Base-by-base conservation (phyloP, 352 stramenopile genomes). In the Phytophthora megakarya region DNA sequence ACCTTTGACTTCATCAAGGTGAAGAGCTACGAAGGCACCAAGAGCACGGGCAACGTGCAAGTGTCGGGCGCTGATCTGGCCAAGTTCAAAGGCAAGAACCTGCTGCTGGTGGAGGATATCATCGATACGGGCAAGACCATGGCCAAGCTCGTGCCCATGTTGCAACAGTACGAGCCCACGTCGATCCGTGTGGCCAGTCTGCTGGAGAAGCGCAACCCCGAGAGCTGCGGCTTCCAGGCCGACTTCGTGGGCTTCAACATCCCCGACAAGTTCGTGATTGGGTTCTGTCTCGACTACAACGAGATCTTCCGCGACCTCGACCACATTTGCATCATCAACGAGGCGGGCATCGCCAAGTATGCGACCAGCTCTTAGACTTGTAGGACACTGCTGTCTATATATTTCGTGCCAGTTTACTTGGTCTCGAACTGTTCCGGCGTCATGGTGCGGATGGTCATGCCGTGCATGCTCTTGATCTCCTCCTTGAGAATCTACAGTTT, bases 281-380 rank as follows among this genome's bases (percentile, higher is more conserved):
- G 97, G 37, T 99, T 97, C 81, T 98, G 95, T 66, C 78, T 99
- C 26, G 97, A 99, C 81, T 99, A 98, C 84, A 97, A 99, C 76
- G 93, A 98, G 75, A 86, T 96, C 46, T 98, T 98, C 77, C 88
- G 97, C 26, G 93, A 98, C 69, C 75, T 98, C 54, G 82, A 96
- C 62, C 93, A 98, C 81, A 97, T 99, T 58, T 98, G 93, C 79
- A 70, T 98, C 57, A 98, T 99, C 71, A 97, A 86, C 65, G 72
- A 98, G 22, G 65, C 71, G 3, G 96, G 96, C 43, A 98, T 99
- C 65, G 85, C 74, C 71, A 93, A 93, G 67, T 93, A 88, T 57
- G 80, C 82, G 9, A 69, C 72, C 35, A 74, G 72, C 50, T 80
- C 69, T 38, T 89, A 88, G 52, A 66, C 30, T 3, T 35, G 3